Evolutionary conservation across 2,329 filamentous ascomycete species (phyloP), one percentile per base, ranked within the genome.

Genomic region (Aspergillus proliferans): DNA sequence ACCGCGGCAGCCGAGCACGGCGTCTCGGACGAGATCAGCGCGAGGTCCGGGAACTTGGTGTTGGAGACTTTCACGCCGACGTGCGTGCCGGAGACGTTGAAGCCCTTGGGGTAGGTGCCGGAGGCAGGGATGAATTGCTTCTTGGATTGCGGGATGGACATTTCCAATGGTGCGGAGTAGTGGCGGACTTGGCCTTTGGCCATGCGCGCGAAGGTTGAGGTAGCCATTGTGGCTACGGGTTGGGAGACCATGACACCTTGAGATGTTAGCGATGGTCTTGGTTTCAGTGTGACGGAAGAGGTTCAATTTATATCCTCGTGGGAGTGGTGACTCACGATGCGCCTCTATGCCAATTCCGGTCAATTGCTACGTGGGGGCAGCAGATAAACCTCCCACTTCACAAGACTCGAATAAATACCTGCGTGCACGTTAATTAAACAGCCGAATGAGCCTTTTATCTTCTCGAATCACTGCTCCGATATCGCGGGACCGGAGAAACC

Each of bases 1-100:
- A 97, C 91, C 6, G 90, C 93, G 0, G 91, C 89, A 8, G 86
- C 91, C 6, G 88, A 80, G 69, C 90, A 96, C 47, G 91, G 89
- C 46, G 78, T 79, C 61, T 95, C 88, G 6, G 93, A 97, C 15
- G 86, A 84, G 55, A 98, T 80, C 57, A 98, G 79, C 33, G 91
- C 89, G 45, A 98, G 80, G 68, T 98, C 93, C 28, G 92, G 90
- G 70, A 91, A 91, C 54, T 82, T 87, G 45, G 87, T 95, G 73
- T 97, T 97, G 56, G 85, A 85, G 12, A 90, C 83, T 75, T 98
- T 98, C 60, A 98, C 90, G 47, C 93, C 92, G 36, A 95, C 92
- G 64, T 95, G 84, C 45, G 88, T 87, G 54, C 88, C 92, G 10
- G 89, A 89, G 26, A 87, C 89, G 41, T 82, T 76, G 77, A 97